Base-by-base conservation (phyloP, 768 basidiomycete species). In the Cystofilobasidium bisporidii region DNA sequence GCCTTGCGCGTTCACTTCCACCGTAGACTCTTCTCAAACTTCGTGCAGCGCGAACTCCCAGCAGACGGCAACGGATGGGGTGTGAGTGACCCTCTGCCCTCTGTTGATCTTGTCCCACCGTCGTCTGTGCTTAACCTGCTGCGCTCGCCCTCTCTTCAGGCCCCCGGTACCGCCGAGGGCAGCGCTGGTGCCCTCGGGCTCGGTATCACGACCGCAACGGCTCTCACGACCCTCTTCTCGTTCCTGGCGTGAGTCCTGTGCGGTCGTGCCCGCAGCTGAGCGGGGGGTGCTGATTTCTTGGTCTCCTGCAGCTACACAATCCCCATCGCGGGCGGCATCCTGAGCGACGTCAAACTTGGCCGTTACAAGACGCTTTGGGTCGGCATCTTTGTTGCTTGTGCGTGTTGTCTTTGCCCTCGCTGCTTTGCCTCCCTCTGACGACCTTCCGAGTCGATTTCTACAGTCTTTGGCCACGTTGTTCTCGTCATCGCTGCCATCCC, bases 311-410 rank as follows among this genome's bases (percentile, higher is more conserved):
- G 47, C 47, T 76, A 76, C 73, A 70, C 71, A 4, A 71, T 76
- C n/a, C 75, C 75, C 0, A 72, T 75, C 60, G 30, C 69, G 1
- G 77, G 75, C 60, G 75, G 72, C 48, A 75, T 77, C 70, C 40
- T 77, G 36, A 71, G 76, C 32, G 77, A 77, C 71, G 75, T 73
- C 50, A 74, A 73, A 59, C 75, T 73, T 74, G 75, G 76, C 10
- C 36, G 59, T 10, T 64, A 47, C 50, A 64, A 69, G 59, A 64
- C 68, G 1, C 63, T 69, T 36, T 48, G 32, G 20, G n/a, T 64
- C 63, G 68, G 68, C 15, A 63, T 58, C 14, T 38, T 43, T 14
- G 36, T 69, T 40, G 68, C 62, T 5, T 22, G 28, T 57, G 28
- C 30, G 56, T 22, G 6, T 57, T n/a, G n/a, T n/a, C 28, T 11